phyloP scores from a whole-genome alignment of 768 basidiomycete genomes.

The Pisolithus marmoratus region DNA sequence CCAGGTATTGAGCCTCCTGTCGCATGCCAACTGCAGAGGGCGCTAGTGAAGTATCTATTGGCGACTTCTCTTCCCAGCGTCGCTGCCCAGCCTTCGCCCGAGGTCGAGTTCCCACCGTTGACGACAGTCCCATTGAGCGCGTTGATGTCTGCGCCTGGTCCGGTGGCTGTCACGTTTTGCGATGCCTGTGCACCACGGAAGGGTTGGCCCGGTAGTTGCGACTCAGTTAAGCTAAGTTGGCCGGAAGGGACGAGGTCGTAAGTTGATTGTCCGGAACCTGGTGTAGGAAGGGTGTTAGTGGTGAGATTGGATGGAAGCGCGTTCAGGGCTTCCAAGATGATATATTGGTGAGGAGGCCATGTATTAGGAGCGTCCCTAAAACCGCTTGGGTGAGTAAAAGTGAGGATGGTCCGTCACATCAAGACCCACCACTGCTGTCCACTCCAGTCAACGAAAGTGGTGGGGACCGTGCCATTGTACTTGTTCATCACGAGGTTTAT shows the following conservation, averaged over 20 bases:
- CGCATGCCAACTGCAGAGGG: conserved; percentile 86
- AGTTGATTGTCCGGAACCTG: conserved; percentile 45
- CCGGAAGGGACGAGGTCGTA: conserved; percentile 68
- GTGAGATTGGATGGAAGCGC: conserved; percentile 72
- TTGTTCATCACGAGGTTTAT: conserved; percentile 74
- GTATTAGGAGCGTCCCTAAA: conserved; percentile 79
- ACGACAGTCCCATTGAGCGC: conserved; percentile 46
- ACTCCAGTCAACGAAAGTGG: conserved; percentile 64
- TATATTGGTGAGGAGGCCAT: conserved; percentile 86
- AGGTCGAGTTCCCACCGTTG: conserved; percentile 61
- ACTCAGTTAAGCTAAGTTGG: conserved; percentile 77
- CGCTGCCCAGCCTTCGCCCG: conserved; percentile 60
- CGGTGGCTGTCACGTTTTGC: conserved; percentile 46
- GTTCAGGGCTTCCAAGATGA: conserved; percentile 70
- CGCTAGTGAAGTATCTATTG: conserved; percentile 79
- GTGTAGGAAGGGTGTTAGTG: conserved; percentile 46
- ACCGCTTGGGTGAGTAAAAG: not conserved
- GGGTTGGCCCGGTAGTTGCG: conserved; percentile 64
- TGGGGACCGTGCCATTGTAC: conserved; percentile 84
- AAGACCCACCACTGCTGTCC: conserved; percentile 70
- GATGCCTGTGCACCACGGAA: conserved; percentile 29
- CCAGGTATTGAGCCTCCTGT: conserved; percentile 82
- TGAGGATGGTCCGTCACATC: not conserved
- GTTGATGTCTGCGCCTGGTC: conserved; percentile 58
- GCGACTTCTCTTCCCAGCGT: conserved; percentile 67